Percentiles rank a stretch among this genome's conserved stretches.
phyloP scores from a whole-genome alignment of 495 filamentous ascomycete species.

The Rostrohypoxylon terebratum region DNA sequence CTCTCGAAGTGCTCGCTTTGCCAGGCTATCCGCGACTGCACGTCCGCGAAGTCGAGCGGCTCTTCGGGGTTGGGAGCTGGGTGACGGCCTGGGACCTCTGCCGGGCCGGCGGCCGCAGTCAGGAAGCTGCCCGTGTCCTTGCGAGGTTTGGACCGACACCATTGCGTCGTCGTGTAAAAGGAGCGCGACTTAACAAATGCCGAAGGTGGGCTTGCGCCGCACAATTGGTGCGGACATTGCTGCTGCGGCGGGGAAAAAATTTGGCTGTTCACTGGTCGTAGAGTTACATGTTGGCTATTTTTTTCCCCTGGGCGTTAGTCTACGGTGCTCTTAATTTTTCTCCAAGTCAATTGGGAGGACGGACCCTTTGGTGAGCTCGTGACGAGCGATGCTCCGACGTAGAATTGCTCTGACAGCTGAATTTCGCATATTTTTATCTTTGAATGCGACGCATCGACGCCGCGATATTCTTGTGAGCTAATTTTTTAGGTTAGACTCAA shows the following conservation, averaged over 20 bases:
- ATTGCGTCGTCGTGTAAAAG: slow-evolving; percentile 30
- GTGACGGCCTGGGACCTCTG: slow-evolving; percentile 38
- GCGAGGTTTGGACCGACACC: too few relatives aligned
- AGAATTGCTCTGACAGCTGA: slow-evolving; percentile 36
- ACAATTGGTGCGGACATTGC: background rate
- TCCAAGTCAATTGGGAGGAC: slow-evolving; percentile 37
- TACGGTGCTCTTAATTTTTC: background rate
- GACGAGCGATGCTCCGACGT: slow-evolving; percentile 23
- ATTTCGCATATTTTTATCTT: slow-evolving; percentile 16
- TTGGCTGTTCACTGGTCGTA: slow-evolving; percentile 10
- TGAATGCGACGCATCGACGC: background rate
- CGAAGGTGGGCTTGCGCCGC: background rate
- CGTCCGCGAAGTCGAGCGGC: slow-evolving; percentile 74
- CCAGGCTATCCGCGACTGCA: slow-evolving; percentile 69
- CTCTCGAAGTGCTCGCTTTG: slow-evolving; percentile 68
- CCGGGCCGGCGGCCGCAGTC: background rate
- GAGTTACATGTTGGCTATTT: slow-evolving; percentile 34
- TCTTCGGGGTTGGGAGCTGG: slow-evolving; percentile 57
- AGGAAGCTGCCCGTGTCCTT: background rate
- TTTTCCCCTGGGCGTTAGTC: slow-evolving; percentile 1
- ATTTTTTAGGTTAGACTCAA: slow-evolving; percentile 18
- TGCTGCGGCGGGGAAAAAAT: background rate
- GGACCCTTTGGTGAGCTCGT: slow-evolving; percentile 27
- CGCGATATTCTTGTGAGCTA: slow-evolving; percentile 19
- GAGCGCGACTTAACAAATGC: background rate